Evolutionary conservation across 441 rosid genomes (phyloP).

Genomic region (Raphanus hybrid): DNA sequence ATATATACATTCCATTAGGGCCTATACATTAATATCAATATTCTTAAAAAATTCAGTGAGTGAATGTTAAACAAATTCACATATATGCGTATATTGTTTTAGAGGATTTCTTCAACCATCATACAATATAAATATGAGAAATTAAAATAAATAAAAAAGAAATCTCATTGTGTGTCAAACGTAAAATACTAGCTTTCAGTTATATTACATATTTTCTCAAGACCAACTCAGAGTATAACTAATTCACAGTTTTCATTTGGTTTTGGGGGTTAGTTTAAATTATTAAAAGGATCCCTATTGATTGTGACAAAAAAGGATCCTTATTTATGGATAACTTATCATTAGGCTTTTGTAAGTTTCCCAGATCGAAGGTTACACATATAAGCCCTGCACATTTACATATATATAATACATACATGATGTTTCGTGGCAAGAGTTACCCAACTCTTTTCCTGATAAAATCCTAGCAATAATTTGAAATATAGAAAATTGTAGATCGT

Average conservation of each 20-base stretch:
- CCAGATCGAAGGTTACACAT: constrained; percentile 13
- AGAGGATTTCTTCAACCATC: constrained; percentile 1
- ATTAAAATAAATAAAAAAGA: background rate
- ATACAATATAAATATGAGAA: background rate
- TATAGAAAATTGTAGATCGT: background rate
- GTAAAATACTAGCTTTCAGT: background rate
- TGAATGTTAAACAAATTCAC: background rate
- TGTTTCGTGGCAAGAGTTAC: too few relatives aligned
- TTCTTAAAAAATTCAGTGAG: background rate
- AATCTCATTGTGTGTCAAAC: background rate
- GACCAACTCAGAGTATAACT: constrained; percentile 2
- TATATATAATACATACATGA: too few relatives aligned
- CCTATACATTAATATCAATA: background rate
- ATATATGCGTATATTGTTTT: background rate
- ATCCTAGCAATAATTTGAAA: constrained; percentile 38
- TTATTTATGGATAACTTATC: constrained; percentile 14
- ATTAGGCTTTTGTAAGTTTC: constrained; percentile 34
- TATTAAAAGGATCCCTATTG: constrained; percentile 13
- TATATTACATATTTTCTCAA: background rate
- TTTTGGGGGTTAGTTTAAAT: background rate
- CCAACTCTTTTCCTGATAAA: constrained; percentile 17
- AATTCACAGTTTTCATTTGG: background rate
- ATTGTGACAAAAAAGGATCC: background rate
- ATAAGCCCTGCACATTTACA: constrained; percentile 11
- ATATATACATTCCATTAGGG: background rate